Evolutionary conservation across 495 filamentous ascomycete genomes (phyloP).

Genomic region (Neurospora pannonica): DNA sequence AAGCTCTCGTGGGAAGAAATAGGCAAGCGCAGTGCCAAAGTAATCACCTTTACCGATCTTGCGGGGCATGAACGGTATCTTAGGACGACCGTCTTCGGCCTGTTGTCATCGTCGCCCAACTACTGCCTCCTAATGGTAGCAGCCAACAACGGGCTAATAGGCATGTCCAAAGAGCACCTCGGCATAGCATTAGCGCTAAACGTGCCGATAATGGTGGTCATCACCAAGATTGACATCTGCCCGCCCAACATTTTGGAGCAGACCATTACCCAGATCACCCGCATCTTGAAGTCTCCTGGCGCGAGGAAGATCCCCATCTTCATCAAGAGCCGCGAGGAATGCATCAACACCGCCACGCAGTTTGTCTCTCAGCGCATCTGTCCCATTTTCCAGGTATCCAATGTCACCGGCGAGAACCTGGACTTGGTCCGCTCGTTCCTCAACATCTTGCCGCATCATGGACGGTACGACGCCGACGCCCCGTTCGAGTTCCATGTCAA

Average conservation of each 20-base stretch:
- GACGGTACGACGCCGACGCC: slow-evolving; percentile 78
- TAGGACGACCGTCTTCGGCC: slow-evolving; percentile 91
- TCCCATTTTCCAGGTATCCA: slow-evolving; percentile 96
- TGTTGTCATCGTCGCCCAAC: slow-evolving; percentile 90
- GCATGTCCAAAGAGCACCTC: slow-evolving; percentile 97
- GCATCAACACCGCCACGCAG: slow-evolving; percentile 89
- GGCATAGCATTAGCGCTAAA: slow-evolving; percentile 92
- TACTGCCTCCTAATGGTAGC: slow-evolving; percentile 98
- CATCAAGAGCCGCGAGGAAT: slow-evolving; percentile 83
- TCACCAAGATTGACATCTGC: slow-evolving; percentile 98
- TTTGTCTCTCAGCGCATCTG: slow-evolving; percentile 94
- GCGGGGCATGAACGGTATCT: slow-evolving; percentile 94
- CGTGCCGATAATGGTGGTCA: slow-evolving; percentile 94
- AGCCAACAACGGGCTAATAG: slow-evolving; percentile 92
- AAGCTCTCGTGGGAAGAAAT: slow-evolving; percentile 95
- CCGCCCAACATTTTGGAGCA: slow-evolving; percentile 91
- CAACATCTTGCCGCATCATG: slow-evolving; percentile 91
- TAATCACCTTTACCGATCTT: slow-evolving; percentile 92
- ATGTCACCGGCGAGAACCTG: slow-evolving; percentile 85
- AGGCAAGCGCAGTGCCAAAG: slow-evolving; percentile 87
- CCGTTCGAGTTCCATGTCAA: slow-evolving; percentile 95
- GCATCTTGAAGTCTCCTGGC: slow-evolving; percentile 87
- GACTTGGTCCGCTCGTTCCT: slow-evolving; percentile 76
- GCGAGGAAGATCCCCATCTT: slow-evolving; percentile 97
- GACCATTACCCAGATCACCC: slow-evolving; percentile 82